Percentiles rank a stretch among this genome's conserved stretches.
phyloP scores from a whole-genome alignment of 148 eudicot genomes.

The Vaccinium myrtillus region DNA sequence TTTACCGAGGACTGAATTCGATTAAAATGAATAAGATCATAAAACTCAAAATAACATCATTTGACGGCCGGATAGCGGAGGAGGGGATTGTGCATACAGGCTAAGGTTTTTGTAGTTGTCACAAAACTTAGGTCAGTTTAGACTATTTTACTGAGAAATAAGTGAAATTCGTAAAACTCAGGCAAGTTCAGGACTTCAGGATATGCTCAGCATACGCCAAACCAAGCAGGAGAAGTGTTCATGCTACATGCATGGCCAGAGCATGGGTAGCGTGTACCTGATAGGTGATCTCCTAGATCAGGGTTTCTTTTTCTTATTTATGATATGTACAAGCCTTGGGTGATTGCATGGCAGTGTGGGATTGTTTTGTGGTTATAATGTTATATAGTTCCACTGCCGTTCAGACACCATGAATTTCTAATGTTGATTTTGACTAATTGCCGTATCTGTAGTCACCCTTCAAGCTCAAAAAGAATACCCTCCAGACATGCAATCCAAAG shows the following conservation, averaged over 20 bases:
- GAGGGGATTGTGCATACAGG: too few species aligned
- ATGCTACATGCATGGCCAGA: background rate
- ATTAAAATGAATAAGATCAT: background rate
- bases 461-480: constrained; percentile 89
- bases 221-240: background rate
- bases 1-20: background rate
- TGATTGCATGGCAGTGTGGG: background rate
- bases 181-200: background rate
- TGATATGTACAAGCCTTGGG: background rate
- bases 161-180: background rate
- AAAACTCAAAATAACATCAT: background rate
- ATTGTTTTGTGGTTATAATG: background rate
- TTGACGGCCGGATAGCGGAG: background rate
- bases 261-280: background rate
- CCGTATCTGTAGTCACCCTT: constrained; percentile 66
- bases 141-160: background rate
- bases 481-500: constrained; percentile 76
- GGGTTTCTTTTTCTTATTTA: background rate
- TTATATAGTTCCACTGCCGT: background rate
- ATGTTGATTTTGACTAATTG: constrained; percentile 2
- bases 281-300: background rate
- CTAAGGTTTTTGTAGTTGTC: background rate
- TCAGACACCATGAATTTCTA: constrained; percentile 15
- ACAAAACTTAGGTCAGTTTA: background rate
- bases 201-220: background rate